phyloP scores from a whole-genome alignment of 441 rosid species.

The Corymbia citriodora region DNA sequence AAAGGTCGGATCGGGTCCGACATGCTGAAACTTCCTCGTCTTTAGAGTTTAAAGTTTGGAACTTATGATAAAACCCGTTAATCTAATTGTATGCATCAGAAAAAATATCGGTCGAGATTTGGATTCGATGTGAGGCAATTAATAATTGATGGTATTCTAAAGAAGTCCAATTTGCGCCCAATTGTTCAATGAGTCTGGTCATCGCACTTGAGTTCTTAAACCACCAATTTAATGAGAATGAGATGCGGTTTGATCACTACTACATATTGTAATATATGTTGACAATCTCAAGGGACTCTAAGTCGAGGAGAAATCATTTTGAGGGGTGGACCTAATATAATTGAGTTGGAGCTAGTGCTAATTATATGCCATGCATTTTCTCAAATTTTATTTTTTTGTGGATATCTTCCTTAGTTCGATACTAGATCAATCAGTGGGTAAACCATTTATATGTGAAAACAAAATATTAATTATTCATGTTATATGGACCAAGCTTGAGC shows the following conservation, averaged over 20 bases:
- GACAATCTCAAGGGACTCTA: not conserved
- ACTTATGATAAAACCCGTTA: accelerated
- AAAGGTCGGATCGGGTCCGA: not conserved
- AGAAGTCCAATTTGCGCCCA: not conserved
- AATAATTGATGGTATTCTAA: accelerated
- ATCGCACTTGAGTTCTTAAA: accelerated
- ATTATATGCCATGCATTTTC: not conserved
- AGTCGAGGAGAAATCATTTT: not conserved
- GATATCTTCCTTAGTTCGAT: not conserved
- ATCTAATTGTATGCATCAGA: not conserved
- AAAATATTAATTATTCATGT: not conserved
- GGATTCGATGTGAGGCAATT: accelerated
- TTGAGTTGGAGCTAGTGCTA: not conserved
- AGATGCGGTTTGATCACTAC: not conserved
- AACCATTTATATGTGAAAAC: not conserved
- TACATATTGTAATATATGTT: too few species aligned
- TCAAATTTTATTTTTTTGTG: not conserved
- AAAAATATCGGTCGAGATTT: not conserved
- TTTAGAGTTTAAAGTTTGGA: not conserved
- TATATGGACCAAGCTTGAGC: not conserved
- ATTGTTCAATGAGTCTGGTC: not conserved
- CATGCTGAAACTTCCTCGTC: not conserved
- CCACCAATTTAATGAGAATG: not conserved
- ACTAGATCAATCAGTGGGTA: not conserved
- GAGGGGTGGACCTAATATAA: not conserved